Evolutionary conservation across 495 filamentous ascomycete genomes (phyloP), one percentile per base, ranked within the genome.

Genomic region (Penicillium canariense): DNA sequence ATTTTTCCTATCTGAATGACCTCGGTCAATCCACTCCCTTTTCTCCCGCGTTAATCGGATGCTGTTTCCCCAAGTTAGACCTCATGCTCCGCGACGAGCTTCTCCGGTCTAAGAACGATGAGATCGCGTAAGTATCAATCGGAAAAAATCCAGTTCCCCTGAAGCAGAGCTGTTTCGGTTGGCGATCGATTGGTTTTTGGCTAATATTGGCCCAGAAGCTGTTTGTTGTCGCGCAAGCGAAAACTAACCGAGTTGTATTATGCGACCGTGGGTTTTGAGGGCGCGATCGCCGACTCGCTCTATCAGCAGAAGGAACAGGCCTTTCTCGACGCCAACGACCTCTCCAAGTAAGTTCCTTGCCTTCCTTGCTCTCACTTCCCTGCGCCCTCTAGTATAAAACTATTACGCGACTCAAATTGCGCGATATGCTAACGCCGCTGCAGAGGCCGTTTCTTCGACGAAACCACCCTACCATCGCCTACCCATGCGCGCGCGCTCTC

Each of bases 211-310:
- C 17, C 50, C 68, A 92, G 88, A 79, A 82, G 79, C 78, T 86
- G 86, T 80, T 79, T 84, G 76, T 73, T 71, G 74, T 87, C 86
- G 75, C 87, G 88, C 65, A 89, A 91, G 80, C 85, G 87, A 69
- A 92, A 92, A 74, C 76, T 96, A 66, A 84, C 83, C 62, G 87
- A 90, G 75, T 81, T 96, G 61, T 92, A 86, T 76, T 74, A 71
- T 71, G 74, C 76, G 66, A 81, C 78, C 66, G 72, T 80, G 59
- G 68, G 69, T 52, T 69, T 72, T 60, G 68, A 68, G 63, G 71
- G 72, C 71, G 73, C 73, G 68, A 74, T 74, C 68, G 84, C 83
- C 58, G 82, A 87, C 62, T 72, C 77, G 54, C 78, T 77, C 54
- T 73, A 73, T 63, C 67, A 74, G 49, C 63, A 74, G 50, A 77